Conservation (phyloP, 768 basidiomycete genomes). For the Termitomyces sp. region DNA sequence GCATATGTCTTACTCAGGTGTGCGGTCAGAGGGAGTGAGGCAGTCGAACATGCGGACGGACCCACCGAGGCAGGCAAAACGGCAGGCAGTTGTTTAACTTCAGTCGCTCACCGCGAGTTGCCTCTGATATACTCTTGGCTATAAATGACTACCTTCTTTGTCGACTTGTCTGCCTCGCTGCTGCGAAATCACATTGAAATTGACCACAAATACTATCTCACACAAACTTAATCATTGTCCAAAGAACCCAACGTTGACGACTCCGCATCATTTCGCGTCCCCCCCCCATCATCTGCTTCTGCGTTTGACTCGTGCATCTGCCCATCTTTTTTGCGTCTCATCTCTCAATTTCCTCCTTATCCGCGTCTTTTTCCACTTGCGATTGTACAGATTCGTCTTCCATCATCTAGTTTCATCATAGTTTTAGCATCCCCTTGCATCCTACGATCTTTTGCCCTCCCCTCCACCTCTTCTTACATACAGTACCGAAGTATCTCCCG, state of each 20-base stretch:
- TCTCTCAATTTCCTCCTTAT: not conserved
- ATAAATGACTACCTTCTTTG: not conserved
- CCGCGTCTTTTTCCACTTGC: not conserved
- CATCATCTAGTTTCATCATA: not conserved
- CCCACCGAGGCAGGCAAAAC: slow-evolving; percentile 11
- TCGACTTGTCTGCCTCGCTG: not conserved
- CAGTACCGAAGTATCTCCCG: not conserved
- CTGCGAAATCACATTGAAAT: slow-evolving; percentile 7
- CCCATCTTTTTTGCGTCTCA: not conserved
- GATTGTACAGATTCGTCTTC: slow-evolving; percentile 10
- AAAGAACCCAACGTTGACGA: not conserved
- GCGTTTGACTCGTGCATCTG: slow-evolving; percentile 2
- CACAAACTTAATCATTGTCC: not conserved
- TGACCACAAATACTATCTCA: not conserved
- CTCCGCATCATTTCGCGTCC: not conserved
- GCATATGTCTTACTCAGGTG: slow-evolving; percentile 11
- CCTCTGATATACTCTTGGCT: not conserved
- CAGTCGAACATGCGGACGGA: slow-evolving; percentile 8
- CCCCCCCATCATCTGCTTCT: slow-evolving; percentile 2
- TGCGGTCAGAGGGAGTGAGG: slow-evolving; percentile 9
- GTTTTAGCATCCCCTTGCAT: not conserved
- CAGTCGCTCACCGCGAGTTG: not conserved
- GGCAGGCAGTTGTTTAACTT: slow-evolving; percentile 12
- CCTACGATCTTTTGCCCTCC: slow-evolving; percentile 4
- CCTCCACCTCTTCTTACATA: not conserved